A percentile compares a stretch with the other conserved stretches of the same genome.
phyloP scores from a whole-genome alignment of 495 filamentous ascomycete species.

The Sphaerosporella brunnea region DNA sequence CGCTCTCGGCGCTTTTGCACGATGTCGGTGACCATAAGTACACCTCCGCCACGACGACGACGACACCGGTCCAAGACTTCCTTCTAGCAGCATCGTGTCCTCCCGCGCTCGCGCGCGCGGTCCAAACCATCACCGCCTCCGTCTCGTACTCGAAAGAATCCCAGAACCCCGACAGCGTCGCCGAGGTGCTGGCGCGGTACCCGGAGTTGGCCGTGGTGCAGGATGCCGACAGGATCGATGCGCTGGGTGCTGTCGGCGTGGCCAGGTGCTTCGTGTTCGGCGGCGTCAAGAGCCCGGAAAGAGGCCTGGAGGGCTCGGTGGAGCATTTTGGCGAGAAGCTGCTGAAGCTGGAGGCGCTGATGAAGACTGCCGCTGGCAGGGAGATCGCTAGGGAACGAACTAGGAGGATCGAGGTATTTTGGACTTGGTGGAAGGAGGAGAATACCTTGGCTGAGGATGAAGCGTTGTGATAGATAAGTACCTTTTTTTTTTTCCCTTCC shows the following conservation, averaged over 20 bases:
- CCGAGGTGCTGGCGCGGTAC: constrained; percentile 35
- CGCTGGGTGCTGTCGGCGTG: constrained; percentile 70
- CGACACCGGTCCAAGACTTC: constrained; percentile 27
- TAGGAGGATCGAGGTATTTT: constrained; percentile 44
- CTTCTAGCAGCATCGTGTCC: constrained; percentile 41
- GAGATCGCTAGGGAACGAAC: constrained; percentile 47
- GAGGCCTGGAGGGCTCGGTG: constrained; percentile 43
- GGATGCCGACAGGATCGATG: constrained; percentile 80
- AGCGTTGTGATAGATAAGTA: too few relatives aligned
- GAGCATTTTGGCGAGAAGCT: constrained; percentile 70
- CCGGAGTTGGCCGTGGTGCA: constrained; percentile 74
- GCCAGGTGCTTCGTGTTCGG: constrained; percentile 62
- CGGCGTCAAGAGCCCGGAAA: constrained; percentile 36
- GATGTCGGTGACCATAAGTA: constrained; percentile 85
- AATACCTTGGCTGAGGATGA: constrained; percentile 4
- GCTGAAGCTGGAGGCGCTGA: constrained; percentile 51
- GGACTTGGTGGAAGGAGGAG: constrained; percentile 60
- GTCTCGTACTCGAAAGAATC: constrained; percentile 66
- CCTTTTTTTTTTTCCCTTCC: too few relatives aligned
- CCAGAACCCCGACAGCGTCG: constrained; percentile 37
- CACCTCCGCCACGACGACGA: constrained; percentile 5
- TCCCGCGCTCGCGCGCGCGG: constrained; percentile 37
- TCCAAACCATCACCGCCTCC: constrained; percentile 51
- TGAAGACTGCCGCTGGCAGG: constrained; percentile 64
- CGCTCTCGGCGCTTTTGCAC: constrained; percentile 62